Evolutionary conservation across 352 stramenopile genomes (phyloP), one percentile per base, ranked within the genome.

Genomic region (Phytophthora quininea): DNA sequence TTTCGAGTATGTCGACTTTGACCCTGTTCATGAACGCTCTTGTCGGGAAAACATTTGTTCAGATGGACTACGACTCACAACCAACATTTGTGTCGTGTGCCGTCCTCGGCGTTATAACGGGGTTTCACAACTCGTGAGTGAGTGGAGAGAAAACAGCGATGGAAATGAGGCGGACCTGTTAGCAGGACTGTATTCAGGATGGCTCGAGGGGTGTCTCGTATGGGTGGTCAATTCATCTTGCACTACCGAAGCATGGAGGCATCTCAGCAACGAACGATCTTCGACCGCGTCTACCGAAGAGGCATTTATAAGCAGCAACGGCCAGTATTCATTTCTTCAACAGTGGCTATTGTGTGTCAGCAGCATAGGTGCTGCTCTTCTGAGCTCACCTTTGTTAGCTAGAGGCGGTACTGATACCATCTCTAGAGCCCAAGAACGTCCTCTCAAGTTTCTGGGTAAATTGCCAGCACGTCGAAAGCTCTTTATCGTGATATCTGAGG

Each of bases 311-410:
- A 62, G 63, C 0, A 37, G 53, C 0, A 56, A 57, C 27, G 80
- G 72, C 51, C 31, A 35, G 24, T 90, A 86, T 27, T 73, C 84
- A 27, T 81, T 91, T 14, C 49, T 91, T 2, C 84, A 93, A 53
- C 71, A 83, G 40, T 93, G 82, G 82, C 54, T 91, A 19, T 55
- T 76, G n/a, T 62, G 62, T 32, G 4, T 74, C 30, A 77, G 64
- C 33, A 68, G 62, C 51, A 24, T 86, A 14, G 71, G 53, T 3
- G 55, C 72, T 6, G 42, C 58, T 19, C 43, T 75, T 12, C n/a
- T 74, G 8, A 62, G 74, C 24, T 4, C 45, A 43, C 42, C 29
- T 15, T 7, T 31, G 32, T 48, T 4, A 1, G 54, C 31, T 37
- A 46, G 9, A 7, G 27, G 33, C n/a, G 29, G 11, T 10, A 43